A percentile compares a stretch with the other conserved stretches of the same genome.
These are phyloP conservation scores for Magnusiomyces tetraspermus DNA, from an alignment of 1,139 yeast genomes.

Conservation along the genomic window DNA sequence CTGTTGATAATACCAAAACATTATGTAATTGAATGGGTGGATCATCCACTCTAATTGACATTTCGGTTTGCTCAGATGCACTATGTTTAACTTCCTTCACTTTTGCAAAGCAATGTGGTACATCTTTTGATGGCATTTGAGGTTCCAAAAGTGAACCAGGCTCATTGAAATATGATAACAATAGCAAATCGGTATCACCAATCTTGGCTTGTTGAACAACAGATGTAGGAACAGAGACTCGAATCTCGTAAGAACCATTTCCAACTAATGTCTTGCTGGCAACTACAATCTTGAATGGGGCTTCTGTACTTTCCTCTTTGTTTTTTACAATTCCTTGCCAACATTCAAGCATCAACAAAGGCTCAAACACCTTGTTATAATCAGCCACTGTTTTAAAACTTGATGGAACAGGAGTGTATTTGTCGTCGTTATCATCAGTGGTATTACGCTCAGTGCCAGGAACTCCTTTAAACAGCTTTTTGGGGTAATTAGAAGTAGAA, in stretches of 20 bases:
- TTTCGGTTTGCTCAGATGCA: slow-evolving; percentile 56
- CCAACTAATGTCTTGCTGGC: slow-evolving; percentile 14
- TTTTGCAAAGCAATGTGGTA: slow-evolving; percentile 62
- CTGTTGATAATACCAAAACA: slow-evolving; percentile 8
- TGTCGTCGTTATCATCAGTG: neutral
- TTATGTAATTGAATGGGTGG: slow-evolving; percentile 21
- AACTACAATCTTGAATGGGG: slow-evolving; percentile 46
- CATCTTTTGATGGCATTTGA: slow-evolving; percentile 15
- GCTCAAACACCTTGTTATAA: slow-evolving; percentile 62
- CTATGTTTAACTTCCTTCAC: slow-evolving; percentile 55
- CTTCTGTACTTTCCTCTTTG: slow-evolving; percentile 49
- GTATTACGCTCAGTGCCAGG: slow-evolving; percentile 40
- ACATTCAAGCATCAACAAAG: slow-evolving; percentile 76
- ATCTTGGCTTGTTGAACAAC: slow-evolving; percentile 45
- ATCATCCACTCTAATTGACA: slow-evolving; percentile 59
- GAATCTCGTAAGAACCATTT: slow-evolving; percentile 52
- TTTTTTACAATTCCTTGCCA: slow-evolving; percentile 86
- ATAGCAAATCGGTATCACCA: slow-evolving; percentile 71
- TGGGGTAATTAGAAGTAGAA: slow-evolving; percentile 50
- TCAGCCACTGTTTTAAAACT: slow-evolving; percentile 49
- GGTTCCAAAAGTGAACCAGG: slow-evolving; percentile 24
- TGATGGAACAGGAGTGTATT: slow-evolving; percentile 37
- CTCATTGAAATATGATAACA: slow-evolving; percentile 41
- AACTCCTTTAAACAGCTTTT: slow-evolving; percentile 38
- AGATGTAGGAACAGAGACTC: slow-evolving; percentile 57